phyloP scores from a whole-genome alignment of 2,329 filamentous ascomycete genomes.

The Hortaea werneckii region DNA sequence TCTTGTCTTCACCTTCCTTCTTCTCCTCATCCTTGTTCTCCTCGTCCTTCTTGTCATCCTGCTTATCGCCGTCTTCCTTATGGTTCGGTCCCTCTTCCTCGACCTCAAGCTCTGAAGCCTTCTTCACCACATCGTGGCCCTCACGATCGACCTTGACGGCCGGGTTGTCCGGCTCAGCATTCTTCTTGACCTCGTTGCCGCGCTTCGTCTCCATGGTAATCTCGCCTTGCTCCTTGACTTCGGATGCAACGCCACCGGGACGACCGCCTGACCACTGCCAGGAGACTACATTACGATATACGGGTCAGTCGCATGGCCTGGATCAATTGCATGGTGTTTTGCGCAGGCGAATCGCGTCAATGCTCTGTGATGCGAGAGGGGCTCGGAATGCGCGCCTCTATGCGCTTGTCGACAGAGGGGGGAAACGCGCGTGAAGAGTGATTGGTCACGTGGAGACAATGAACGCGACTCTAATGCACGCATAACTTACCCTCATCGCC shows the following conservation, averaged over 20 bases:
- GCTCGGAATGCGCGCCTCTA: no score
- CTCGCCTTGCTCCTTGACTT: slow-evolving; percentile 48
- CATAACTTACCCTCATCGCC: slow-evolving; percentile 27
- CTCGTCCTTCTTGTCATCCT: no score
- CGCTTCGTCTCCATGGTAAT: slow-evolving; percentile 43
- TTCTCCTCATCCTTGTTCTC: no score
- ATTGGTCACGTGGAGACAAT: not conserved
- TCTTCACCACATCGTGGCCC: slow-evolving; percentile 57
- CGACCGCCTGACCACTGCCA: slow-evolving; percentile 51
- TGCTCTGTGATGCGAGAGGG: no score
- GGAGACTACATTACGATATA: no score
- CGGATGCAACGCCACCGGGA: slow-evolving; percentile 48
- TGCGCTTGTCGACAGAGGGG: no score
- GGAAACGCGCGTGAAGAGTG: not conserved
- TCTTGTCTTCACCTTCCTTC: slow-evolving; percentile 11
- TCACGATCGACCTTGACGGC: slow-evolving; percentile 49
- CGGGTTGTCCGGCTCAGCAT: slow-evolving; percentile 49
- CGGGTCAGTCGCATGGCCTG: no score
- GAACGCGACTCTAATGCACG: not conserved
- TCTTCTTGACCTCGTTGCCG: slow-evolving; percentile 56
- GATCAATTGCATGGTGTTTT: no score
- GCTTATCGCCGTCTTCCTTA: no score
- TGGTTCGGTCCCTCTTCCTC: slow-evolving; percentile 38
- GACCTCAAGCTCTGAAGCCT: slow-evolving; percentile 49
- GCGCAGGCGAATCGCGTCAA: no score